phyloP scores from a whole-genome alignment of 78 protist genomes.

The Dictyostelium brefeldianum region DNA sequence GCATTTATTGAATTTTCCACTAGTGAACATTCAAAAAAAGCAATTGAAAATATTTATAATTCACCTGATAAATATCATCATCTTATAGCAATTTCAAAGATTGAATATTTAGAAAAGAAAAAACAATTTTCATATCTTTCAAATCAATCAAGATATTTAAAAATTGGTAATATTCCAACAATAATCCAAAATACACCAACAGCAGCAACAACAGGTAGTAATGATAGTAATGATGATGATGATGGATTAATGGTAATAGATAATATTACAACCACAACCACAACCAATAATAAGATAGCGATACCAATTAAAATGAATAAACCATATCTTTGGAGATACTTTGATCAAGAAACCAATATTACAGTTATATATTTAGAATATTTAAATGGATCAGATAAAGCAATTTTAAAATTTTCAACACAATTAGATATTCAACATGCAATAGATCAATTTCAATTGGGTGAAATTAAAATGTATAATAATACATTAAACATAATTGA shows the following conservation, averaged over 20 bases:
- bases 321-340: constrained; percentile 35
- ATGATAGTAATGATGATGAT: not conserved
- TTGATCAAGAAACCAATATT: constrained; percentile 28
- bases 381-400: not conserved
- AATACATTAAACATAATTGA: not conserved
- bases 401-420: constrained; percentile 29
- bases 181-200: not conserved
- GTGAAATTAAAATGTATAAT: not conserved
- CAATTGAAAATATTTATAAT: not conserved
- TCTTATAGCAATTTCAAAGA: constrained; percentile 27
- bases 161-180: constrained; percentile 2
- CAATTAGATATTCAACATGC: constrained; percentile 17
- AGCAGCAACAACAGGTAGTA: not conserved
- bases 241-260: not conserved
- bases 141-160: constrained; percentile 1
- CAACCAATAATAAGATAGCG: not conserved
- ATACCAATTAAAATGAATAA: constrained; percentile 14
- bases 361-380: constrained; percentile 21
- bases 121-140: not conserved
- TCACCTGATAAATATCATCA: not conserved
- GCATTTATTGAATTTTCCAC: constrained; percentile 45
- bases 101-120: constrained; percentile 54
- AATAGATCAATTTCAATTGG: not conserved
- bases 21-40: not conserved
- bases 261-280: not conserved